Evolutionary conservation across 768 basidiomycete species (phyloP).

Genomic region (Crassisporium funariophilum): DNA sequence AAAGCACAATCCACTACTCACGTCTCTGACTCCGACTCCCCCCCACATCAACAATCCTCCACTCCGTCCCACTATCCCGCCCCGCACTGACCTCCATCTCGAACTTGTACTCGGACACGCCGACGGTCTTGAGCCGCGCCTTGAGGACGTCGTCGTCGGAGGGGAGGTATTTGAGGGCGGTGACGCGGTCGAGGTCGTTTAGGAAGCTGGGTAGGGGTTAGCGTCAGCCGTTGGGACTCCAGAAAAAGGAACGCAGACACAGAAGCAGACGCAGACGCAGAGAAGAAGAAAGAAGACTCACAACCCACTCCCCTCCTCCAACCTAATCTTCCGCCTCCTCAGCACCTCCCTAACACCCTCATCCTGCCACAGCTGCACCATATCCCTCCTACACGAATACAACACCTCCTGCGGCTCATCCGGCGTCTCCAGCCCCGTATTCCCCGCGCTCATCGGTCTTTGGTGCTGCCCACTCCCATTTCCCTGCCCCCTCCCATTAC

Average conservation of each 20-base stretch:
- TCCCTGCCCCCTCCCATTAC: too few species aligned
- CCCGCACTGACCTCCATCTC: conserved; percentile 66
- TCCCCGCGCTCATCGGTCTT: conserved; percentile 46
- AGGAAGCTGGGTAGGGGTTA: too few species aligned
- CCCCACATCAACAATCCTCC: conserved; percentile 79
- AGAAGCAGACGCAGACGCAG: conserved; percentile 1
- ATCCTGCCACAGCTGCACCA: conserved; percentile 71
- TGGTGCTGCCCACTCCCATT: conserved; percentile 23
- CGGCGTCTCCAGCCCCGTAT: conserved; percentile 46
- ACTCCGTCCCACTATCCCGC: conserved; percentile 60
- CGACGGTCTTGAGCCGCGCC: conserved; percentile 75
- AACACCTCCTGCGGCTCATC: conserved; percentile 65
- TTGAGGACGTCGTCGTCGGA: conserved; percentile 79
- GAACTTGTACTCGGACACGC: conserved; percentile 80
- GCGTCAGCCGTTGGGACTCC: too few species aligned
- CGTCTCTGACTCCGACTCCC: conserved; percentile 65
- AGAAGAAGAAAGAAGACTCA: conserved; percentile 38
- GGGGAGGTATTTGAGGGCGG: conserved; percentile 63
- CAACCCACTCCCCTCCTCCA: conserved; percentile 79
- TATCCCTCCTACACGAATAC: conserved; percentile 60
- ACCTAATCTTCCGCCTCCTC: conserved; percentile 55
- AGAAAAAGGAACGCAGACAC: conserved; percentile 8
- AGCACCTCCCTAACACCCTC: conserved; percentile 57
- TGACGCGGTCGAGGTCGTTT: conserved; percentile 67
- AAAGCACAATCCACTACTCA: conserved; percentile 13